These are phyloP conservation scores for Dentipellis fragilis DNA, from an alignment of 768 basidiomycete genomes.

Conservation along the genomic window DNA sequence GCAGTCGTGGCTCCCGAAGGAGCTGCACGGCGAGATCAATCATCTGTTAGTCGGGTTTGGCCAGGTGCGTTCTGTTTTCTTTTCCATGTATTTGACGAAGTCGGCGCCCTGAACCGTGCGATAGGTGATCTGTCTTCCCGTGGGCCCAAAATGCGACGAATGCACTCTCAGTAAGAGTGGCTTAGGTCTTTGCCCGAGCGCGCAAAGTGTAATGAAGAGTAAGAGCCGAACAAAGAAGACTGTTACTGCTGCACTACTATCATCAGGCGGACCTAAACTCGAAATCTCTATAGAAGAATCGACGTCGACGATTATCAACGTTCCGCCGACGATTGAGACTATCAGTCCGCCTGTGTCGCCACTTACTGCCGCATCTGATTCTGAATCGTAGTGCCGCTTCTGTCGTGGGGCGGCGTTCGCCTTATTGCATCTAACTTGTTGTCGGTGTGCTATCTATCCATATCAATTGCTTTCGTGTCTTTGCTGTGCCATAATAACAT, in stretches of 20 bases:
- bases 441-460: no score
- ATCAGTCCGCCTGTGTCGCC: neutral
- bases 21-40: conserved; percentile 68
- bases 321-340: neutral
- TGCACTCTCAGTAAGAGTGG: conserved; percentile 41
- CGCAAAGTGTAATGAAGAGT: conserved; percentile 21
- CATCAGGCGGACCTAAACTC: conserved; percentile 24
- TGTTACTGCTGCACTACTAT: neutral
- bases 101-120: neutral
- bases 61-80: conserved; percentile 38
- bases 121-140: conserved; percentile 59
- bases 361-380: no score
- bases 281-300: conserved; percentile 28
- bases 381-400: no score
- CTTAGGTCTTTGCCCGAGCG: conserved; percentile 59
- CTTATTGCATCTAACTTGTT: no score
- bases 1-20: conserved; percentile 75
- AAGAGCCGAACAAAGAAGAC: conserved; percentile 8
- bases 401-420: no score
- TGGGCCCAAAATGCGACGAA: conserved; percentile 52
- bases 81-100: neutral
- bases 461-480: no score
- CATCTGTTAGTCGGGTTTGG: conserved; percentile 78
- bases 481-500: no score
- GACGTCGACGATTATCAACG: conserved; percentile 1